phyloP scores from a whole-genome alignment of 2,329 filamentous ascomycete genomes.

The Pseudogymnoascus sp. region DNA sequence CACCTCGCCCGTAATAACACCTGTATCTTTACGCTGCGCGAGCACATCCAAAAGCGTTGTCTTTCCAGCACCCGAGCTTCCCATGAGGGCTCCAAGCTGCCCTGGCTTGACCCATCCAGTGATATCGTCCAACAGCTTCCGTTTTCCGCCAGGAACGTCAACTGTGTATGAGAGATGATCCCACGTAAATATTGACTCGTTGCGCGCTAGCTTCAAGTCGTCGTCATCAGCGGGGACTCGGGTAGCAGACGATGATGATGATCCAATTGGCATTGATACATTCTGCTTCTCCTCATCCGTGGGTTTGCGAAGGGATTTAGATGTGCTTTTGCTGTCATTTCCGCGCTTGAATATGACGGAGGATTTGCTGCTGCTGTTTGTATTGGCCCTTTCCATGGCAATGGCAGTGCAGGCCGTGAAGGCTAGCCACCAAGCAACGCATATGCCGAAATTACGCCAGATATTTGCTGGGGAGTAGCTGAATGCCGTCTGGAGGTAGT shows the following conservation, averaged over 20 bases:
- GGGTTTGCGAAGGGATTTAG: conserved; percentile 17
- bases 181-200: conserved; percentile 66
- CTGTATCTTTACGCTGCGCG: conserved; percentile 78
- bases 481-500: conserved; percentile 45
- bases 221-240: conserved; percentile 16
- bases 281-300: conserved; percentile 9
- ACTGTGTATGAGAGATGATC: conserved; percentile 62
- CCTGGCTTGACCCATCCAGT: conserved; percentile 75
- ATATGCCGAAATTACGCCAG: conserved; percentile 53
- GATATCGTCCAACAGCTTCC: conserved; percentile 66
- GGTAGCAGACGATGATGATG: background rate
- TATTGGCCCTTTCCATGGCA: conserved; percentile 32
- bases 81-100: conserved; percentile 58
- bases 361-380: background rate
- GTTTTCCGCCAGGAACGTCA: conserved; percentile 50
- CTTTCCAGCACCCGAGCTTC: conserved; percentile 66
- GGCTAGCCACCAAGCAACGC: conserved; percentile 55
- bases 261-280: conserved; percentile 17
- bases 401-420: conserved; percentile 38
- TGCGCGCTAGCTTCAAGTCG: conserved; percentile 43
- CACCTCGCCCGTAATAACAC: conserved; percentile 80
- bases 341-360: conserved; percentile 44
- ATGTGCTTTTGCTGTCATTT: conserved; percentile 34
- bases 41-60: conserved; percentile 79
- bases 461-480: conserved; percentile 44